Evolutionary conservation across 2,329 filamentous ascomycete genomes (phyloP).

Genomic region (Neospermospora avenae): DNA sequence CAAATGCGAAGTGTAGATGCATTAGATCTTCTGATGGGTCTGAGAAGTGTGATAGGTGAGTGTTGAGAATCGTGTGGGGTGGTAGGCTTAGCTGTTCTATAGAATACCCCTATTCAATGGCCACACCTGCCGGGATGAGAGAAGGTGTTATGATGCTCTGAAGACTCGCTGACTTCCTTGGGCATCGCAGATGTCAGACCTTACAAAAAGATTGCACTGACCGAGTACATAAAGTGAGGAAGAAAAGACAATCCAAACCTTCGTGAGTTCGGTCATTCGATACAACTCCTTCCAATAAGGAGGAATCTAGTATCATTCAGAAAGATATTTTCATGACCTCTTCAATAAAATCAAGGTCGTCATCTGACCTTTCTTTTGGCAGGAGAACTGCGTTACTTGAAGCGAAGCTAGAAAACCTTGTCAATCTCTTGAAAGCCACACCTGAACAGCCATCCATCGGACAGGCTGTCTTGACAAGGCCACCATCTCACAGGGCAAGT

Average conservation of each 20-base stretch:
- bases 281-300: too few relatives aligned
- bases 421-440: not conserved
- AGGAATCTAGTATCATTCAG: too few relatives aligned
- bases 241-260: slow-evolving; percentile 49
- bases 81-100: too few relatives aligned
- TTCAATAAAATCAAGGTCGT: too few relatives aligned
- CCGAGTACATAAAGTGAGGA: slow-evolving; percentile 48
- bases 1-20: not conserved
- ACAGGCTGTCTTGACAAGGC: not conserved
- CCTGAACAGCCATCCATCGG: not conserved
- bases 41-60: slow-evolving; percentile 1
- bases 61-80: not conserved
- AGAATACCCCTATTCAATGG: too few relatives aligned
- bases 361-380: not conserved
- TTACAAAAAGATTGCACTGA: slow-evolving; percentile 46
- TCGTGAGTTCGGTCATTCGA: slow-evolving; percentile 49
- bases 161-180: not conserved
- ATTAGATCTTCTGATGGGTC: not conserved
- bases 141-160: not conserved
- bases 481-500: too few relatives aligned
- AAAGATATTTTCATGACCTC: too few relatives aligned
- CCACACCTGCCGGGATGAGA: too few relatives aligned
- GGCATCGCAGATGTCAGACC: not conserved
- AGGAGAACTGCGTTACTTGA: not conserved
- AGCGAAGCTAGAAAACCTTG: not conserved